Percentiles rank a stretch among this genome's conserved stretches.
These are phyloP conservation scores for Cystobasidiaceae sp. DNA, from an alignment of 1,284 basidiomycete genomes.

Conservation along the genomic window DNA sequence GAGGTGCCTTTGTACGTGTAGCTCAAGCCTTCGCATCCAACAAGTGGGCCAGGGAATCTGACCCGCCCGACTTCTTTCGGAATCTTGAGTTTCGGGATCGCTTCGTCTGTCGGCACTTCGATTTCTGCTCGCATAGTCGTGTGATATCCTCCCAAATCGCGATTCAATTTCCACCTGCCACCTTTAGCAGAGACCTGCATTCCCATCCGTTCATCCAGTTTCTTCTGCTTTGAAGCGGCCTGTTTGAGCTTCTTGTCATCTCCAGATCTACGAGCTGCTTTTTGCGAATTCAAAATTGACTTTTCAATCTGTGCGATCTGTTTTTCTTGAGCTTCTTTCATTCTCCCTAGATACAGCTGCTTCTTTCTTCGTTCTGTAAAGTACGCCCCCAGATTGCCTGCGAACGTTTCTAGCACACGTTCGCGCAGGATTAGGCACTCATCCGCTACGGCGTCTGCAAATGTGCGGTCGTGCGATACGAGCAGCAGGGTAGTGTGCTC, in stretches of 20 bases:
- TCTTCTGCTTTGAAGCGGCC: slow-evolving; percentile 60
- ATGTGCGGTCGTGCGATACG: slow-evolving; percentile 66
- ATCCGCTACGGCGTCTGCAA: slow-evolving; percentile 61
- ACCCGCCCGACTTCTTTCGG: slow-evolving; percentile 53
- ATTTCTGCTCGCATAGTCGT: slow-evolving; percentile 52
- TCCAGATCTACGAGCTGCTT: slow-evolving; percentile 56
- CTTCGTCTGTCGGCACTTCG: slow-evolving; percentile 54
- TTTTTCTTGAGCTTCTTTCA: slow-evolving; percentile 57
- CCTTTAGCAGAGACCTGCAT: slow-evolving; percentile 54
- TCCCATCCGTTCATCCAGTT: slow-evolving; percentile 59
- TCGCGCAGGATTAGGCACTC: slow-evolving; percentile 63
- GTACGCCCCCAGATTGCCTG: slow-evolving; percentile 54
- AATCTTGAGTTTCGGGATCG: slow-evolving; percentile 52
- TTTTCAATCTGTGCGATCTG: slow-evolving; percentile 54
- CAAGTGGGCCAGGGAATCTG: slow-evolving; percentile 54
- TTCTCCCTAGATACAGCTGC: slow-evolving; percentile 52
- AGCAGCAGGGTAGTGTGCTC: slow-evolving; percentile 54
- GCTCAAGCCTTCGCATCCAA: slow-evolving; percentile 54
- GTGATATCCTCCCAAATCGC: slow-evolving; percentile 56
- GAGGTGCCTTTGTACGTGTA: slow-evolving; percentile 49
- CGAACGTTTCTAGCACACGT: slow-evolving; percentile 57
- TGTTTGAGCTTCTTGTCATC: slow-evolving; percentile 60
- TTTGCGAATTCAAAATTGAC: slow-evolving; percentile 52
- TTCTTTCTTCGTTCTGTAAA: slow-evolving; percentile 56
- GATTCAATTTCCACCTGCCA: slow-evolving; percentile 60